Base-by-base conservation (phyloP, 108 stramenopile species). In the Nitzschia palea region DNA sequence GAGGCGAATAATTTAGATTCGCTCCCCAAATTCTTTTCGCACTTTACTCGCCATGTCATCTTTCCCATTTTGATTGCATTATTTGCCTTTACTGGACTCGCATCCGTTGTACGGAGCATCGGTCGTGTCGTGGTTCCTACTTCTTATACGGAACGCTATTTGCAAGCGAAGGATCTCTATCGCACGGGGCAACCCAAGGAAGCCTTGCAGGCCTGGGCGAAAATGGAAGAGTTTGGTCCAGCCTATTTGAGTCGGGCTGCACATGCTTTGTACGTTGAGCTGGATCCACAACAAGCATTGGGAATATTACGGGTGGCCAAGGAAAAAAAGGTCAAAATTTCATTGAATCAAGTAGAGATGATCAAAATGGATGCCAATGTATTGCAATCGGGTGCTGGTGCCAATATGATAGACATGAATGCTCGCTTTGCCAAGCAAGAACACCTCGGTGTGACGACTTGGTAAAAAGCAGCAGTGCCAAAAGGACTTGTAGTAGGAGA, bases 241-340 rank as follows among this genome's bases (percentile, higher is more conserved):
- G 59, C 59, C 40, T 60, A 60, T 42, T 42, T 60, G 36, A 60
- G 59, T 43, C 59, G 59, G 26, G 59, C 59, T 10, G 43, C 59
- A 3, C 59, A 60, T 40, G 59, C 59, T 1, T 34, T 60, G 22
- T 60, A 60, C 23, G 40, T 60, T 1, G 59, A 60, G 14, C 3
- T 40, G 36, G 40, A 60, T 42, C 59, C 59, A 1, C 37, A 37
- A 22, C 36, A 60, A 26, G 59, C 59, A 0, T 42, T 60, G 36
- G 36, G 25, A 25, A 42, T 60, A 0, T 26, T 60, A 23, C 40
- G 59, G 0, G 2, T 26, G 8, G 59, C 59, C 59, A 60, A 60
- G 40, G 40, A 60, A 26, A 8, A 60, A 22, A 14, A 40, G 2
- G 59, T 60, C 3, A n/a, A 14, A 2, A 60, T 60, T 9, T 40